Evolutionary conservation across 306 rosid species (phyloP).

Genomic region (Quillaja saponaria): DNA sequence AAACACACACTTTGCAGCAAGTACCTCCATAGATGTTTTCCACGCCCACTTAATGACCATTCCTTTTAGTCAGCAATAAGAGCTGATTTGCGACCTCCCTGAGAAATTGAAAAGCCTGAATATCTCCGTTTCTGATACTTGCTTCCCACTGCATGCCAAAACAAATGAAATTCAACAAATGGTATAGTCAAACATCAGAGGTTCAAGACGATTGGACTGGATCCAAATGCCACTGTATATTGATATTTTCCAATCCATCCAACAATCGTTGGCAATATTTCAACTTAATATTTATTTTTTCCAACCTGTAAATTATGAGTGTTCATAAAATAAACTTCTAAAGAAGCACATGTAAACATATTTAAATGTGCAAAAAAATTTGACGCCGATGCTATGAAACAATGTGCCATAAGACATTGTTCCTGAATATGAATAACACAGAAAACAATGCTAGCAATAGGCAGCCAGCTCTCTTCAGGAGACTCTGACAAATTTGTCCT

Average conservation of each 20-base stretch:
- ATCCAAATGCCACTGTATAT: neutral
- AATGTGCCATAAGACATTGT: slow-evolving; percentile 6
- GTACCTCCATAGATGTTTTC: slow-evolving; percentile 53
- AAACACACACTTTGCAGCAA: neutral
- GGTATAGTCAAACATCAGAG: neutral
- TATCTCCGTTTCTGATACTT: slow-evolving; percentile 84
- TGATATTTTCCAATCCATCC: slow-evolving; percentile 1
- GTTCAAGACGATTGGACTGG: slow-evolving; percentile 1
- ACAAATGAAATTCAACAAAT: slow-evolving; percentile 11
- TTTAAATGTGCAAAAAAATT: neutral
- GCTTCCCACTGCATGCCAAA: slow-evolving; percentile 63
- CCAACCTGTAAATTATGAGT: neutral
- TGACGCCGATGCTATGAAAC: neutral
- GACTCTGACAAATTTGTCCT: slow-evolving; percentile 82
- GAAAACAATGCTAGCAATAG: slow-evolving; percentile 81
- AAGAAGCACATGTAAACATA: neutral
- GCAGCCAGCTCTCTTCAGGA: slow-evolving; percentile 94
- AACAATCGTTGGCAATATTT: slow-evolving; percentile 5
- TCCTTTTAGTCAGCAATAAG: slow-evolving; percentile 36
- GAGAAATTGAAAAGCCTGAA: slow-evolving; percentile 67
- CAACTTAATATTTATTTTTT: too few species aligned
- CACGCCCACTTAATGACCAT: slow-evolving; percentile 34
- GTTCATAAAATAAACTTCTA: too few species aligned
- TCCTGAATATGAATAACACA: slow-evolving; percentile 92
- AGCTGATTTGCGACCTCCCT: slow-evolving; percentile 41